Base-by-base conservation (phyloP, 1,284 basidiomycete genomes). In the Cutaneotrichosporon sp. region DNA sequence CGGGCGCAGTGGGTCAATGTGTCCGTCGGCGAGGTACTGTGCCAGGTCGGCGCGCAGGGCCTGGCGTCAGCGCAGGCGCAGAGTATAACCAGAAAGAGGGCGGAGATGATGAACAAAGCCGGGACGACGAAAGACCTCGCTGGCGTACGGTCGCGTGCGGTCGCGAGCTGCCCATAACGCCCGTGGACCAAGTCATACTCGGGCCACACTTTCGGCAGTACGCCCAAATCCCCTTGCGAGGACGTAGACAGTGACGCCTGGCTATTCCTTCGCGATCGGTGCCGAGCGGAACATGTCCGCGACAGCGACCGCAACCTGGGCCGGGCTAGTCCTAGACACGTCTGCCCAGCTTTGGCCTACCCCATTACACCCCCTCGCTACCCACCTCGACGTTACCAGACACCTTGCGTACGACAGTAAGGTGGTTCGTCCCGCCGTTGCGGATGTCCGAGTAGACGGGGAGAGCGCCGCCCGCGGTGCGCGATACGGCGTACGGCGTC, bases 401-500 rank as follows among this genome's bases (percentile, higher is more conserved):
- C 17, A 71, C 56, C 51, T 61, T 66, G 38, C 69, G 46, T 9
- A 71, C 58, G 4, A 69, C 45, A 8, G 69, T 71, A 43, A 37
- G 44, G 10, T 30, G 36, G 34, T 52, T 37, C 26, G 57, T 67
- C 20, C 62, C 58, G 5, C 62, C 67, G 52, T 64, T 66, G 51
- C 61, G 58, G 23, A 63, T 49, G 44, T 67, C 66, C 20, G 65
- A 61, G 52, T 71, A 71, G 17, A 71, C 69, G 13, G 69, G 69
- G 35, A 71, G 18, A 44, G 60, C 46, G 35, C 62, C 62, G 41
- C 21, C 48, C 22, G 40, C 41, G 5, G 58, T 64, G n/a, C 63
- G 44, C 30, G 49, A 46, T 42, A 64, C 55, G 21, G 47, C 30
- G 54, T 64, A 66, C 13, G 21, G n/a, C 26, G 26, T 30, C 26